Percentiles rank a stretch among this genome's conserved stretches.
These are phyloP conservation scores for Phytophthora megakarya DNA, from an alignment of 352 stramenopile genomes.

Conservation along the genomic window DNA sequence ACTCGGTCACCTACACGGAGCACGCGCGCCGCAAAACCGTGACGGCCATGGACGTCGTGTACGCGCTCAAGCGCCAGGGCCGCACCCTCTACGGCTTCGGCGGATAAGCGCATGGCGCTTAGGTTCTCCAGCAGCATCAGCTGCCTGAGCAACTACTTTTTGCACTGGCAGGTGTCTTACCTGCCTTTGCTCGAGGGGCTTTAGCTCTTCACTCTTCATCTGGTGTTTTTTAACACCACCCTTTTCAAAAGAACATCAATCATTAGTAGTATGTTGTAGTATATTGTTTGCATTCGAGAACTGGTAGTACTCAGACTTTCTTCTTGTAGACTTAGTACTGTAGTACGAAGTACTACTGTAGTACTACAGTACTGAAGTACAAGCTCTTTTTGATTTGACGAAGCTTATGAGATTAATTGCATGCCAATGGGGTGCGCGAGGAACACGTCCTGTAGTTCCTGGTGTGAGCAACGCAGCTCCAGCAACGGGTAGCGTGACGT, in stretches of 20 bases:
- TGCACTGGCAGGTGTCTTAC: not conserved
- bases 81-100: constrained; percentile 96
- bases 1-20: constrained; percentile 96
- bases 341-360: too few species aligned
- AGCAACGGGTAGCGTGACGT: constrained; percentile 60
- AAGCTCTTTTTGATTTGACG: too few species aligned
- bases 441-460: constrained; percentile 74
- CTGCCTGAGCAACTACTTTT: constrained; percentile 6
- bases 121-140: constrained; percentile 76
- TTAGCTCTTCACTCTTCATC: constrained; percentile 17
- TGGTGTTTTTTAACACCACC: constrained; percentile 60
- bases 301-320: not conserved
- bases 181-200: constrained; percentile 7
- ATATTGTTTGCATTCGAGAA: too few species aligned
- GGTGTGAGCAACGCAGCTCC: constrained; percentile 60
- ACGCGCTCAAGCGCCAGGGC: constrained; percentile 97
- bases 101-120: constrained; percentile 54
- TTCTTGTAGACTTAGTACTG: too few species aligned
- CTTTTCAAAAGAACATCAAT: constrained; percentile 31
- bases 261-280: not conserved
- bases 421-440: constrained; percentile 61
- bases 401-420: constrained; percentile 50
- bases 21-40: constrained; percentile 97
- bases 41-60: constrained; percentile 98
- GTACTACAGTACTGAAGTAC: too few species aligned